Percentiles rank a stretch among this genome's conserved stretches.
Evolutionary conservation across 345 rosid genomes (phyloP).

Genomic region (Mercurialis annua): DNA sequence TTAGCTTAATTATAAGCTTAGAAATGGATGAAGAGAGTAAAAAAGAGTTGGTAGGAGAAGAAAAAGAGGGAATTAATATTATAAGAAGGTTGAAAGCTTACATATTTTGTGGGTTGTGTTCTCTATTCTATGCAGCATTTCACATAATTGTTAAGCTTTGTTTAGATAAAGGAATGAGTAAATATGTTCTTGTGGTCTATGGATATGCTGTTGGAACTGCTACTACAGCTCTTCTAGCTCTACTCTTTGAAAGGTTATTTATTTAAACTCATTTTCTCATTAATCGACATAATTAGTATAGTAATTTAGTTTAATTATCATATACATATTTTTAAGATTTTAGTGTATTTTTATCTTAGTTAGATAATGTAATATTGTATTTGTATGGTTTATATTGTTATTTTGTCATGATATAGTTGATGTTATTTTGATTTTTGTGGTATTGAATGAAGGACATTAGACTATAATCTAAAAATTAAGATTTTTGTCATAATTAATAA

Average conservation of each 20-base stretch:
- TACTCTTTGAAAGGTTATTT: slow-evolving; percentile 14
- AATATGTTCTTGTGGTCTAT: slow-evolving; percentile 18
- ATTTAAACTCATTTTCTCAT: neutral
- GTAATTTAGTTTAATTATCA: no score
- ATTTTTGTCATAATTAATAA: no score
- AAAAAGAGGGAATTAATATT: neutral
- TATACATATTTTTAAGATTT: no score
- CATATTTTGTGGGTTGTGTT: neutral
- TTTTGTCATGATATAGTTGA: no score
- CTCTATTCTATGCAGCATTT: slow-evolving; percentile 10
- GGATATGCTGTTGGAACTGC: slow-evolving; percentile 13
- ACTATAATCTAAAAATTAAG: no score
- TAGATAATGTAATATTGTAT: no score
- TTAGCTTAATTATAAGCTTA: neutral
- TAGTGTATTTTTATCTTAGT: no score
- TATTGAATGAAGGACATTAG: no score
- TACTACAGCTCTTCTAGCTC: slow-evolving; percentile 12
- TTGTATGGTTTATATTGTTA: no score
- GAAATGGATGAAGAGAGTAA: neutral
- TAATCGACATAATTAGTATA: no score
- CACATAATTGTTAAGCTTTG: slow-evolving; percentile 13
- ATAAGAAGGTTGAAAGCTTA: neutral
- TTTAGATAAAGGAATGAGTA: slow-evolving; percentile 16
- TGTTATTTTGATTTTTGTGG: no score
- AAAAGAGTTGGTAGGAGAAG: neutral